These are phyloP conservation scores for Auxenochlorella pyrenoidosa DNA, from an alignment of 139 green algal genomes.

Conservation along the genomic window DNA sequence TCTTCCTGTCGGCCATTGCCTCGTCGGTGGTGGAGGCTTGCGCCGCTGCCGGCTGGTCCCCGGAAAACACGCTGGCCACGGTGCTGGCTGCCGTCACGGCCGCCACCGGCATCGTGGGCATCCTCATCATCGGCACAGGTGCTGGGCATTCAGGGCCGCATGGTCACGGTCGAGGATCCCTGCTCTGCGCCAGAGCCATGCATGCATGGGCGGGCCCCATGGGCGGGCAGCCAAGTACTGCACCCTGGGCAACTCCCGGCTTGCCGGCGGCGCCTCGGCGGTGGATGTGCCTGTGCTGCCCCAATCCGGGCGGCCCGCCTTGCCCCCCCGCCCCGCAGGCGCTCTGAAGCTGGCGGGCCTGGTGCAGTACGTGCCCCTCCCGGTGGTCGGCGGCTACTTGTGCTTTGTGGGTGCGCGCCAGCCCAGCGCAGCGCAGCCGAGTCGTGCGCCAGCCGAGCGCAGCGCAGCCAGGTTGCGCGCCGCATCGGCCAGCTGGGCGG, in stretches of 20 bases:
- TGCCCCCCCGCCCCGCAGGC: slow-evolving; percentile 44
- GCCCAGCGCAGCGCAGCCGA: no score
- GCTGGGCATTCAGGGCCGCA: background rate
- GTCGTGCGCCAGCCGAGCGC: no score
- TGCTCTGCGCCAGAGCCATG: no score
- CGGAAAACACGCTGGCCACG: slow-evolving; percentile 62
- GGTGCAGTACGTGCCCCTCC: slow-evolving; percentile 85
- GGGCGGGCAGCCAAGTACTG: no score
- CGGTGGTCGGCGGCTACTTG: slow-evolving; percentile 71
- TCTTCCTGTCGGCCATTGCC: slow-evolving; percentile 84
- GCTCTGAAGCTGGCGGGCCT: slow-evolving; percentile 69
- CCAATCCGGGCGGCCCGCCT: background rate
- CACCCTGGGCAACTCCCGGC: no score
- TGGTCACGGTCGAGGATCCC: no score
- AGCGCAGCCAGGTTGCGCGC: no score
- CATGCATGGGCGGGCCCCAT: no score
- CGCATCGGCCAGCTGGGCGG: no score
- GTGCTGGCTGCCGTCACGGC: slow-evolving; percentile 62
- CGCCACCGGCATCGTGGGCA: slow-evolving; percentile 70
- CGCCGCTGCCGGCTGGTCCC: slow-evolving; percentile 7
- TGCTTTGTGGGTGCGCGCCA: slow-evolving; percentile 36
- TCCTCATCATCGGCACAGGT: slow-evolving; percentile 76
- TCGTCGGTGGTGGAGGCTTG: slow-evolving; percentile 37
- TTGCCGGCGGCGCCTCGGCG: no score
- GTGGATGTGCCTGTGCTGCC: no score